Conservation (phyloP, 2,329 filamentous ascomycete species). For the Davidsoniella eucalypti region DNA sequence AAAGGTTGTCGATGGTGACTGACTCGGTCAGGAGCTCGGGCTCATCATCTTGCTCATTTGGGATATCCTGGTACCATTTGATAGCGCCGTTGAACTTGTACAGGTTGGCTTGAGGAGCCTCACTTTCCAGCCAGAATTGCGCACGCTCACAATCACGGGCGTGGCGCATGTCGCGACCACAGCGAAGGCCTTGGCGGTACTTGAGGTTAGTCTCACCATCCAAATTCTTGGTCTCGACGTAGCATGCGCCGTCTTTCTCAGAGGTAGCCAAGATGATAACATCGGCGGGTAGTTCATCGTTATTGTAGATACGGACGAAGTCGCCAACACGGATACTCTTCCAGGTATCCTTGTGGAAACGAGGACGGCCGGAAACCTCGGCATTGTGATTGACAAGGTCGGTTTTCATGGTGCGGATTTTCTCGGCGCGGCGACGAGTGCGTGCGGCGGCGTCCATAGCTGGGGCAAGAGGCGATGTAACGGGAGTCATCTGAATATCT, state of each 20-base stretch:
- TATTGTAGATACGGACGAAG: conserved; percentile 90
- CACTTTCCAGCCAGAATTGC: conserved; percentile 78
- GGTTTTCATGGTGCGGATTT: conserved; percentile 30
- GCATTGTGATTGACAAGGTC: conserved; percentile 57
- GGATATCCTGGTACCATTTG: conserved; percentile 63
- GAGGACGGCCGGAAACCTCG: conserved; percentile 49
- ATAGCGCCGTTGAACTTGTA: conserved; percentile 90
- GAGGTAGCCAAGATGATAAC: conserved; percentile 85
- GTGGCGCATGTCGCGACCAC: conserved; percentile 66
- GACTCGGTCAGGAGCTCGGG: conserved; percentile 75
- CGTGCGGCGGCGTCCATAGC: conserved; percentile 30
- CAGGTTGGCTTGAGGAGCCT: conserved; percentile 79
- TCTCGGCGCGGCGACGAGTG: conserved; percentile 18
- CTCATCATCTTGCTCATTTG: conserved; percentile 42
- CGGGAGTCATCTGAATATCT: conserved; percentile 84
- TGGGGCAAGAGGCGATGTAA: conserved; percentile 29
- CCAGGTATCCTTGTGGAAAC: conserved; percentile 88
- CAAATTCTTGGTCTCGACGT: conserved; percentile 94
- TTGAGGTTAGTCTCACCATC: conserved; percentile 97
- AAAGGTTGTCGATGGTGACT: conserved; percentile 84
- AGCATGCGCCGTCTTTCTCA: conserved; percentile 85
- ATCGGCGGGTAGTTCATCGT: conserved; percentile 89
- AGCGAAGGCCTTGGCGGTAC: conserved; percentile 78
- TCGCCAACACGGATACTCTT: conserved; percentile 92
- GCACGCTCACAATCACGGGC: conserved; percentile 83